Evolutionary conservation across 768 basidiomycete genomes (phyloP).

Genomic region (Leccinum sublutescens): DNA sequence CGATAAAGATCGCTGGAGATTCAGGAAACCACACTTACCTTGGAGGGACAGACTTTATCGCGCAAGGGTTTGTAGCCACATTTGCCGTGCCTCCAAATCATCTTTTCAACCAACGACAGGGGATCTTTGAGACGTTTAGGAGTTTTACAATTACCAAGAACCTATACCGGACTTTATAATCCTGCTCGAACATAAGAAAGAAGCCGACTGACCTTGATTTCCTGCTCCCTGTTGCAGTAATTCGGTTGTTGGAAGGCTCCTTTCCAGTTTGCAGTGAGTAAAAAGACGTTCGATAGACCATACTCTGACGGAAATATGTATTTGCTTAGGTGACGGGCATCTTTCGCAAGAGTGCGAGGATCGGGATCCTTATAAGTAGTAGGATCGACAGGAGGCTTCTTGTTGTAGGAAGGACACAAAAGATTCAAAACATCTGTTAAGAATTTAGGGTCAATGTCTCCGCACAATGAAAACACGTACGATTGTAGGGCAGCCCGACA

Average conservation of each 20-base stretch:
- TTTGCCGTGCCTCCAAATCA: slow-evolving; percentile 66
- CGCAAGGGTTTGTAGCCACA: slow-evolving; percentile 69
- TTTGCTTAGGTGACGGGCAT: slow-evolving; percentile 68
- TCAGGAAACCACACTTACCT: slow-evolving; percentile 42
- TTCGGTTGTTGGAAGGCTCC: slow-evolving; percentile 42
- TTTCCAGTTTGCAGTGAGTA: slow-evolving; percentile 18
- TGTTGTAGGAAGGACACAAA: slow-evolving; percentile 45
- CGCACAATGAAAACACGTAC: slow-evolving; percentile 39
- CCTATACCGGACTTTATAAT: slow-evolving; percentile 12
- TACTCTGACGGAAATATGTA: slow-evolving; percentile 86
- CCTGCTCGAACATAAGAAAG: background rate
- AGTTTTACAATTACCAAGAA: slow-evolving; percentile 57
- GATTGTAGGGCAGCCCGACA: slow-evolving; percentile 66
- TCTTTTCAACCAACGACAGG: slow-evolving; percentile 52
- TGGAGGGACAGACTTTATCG: slow-evolving; percentile 71
- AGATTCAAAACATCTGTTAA: slow-evolving; percentile 63
- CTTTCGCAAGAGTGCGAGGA: slow-evolving; percentile 43
- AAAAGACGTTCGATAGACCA: slow-evolving; percentile 61
- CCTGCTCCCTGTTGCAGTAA: slow-evolving; percentile 60
- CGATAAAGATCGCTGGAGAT: background rate
- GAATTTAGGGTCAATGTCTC: background rate
- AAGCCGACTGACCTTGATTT: slow-evolving; percentile 56
- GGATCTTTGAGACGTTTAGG: slow-evolving; percentile 66
- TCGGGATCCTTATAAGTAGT: slow-evolving; percentile 43
- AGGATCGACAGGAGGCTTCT: slow-evolving; percentile 27